These are phyloP conservation scores for Persicaria tinctoria DNA, from an alignment of 148 eudicot genomes.

Conservation along the genomic window DNA sequence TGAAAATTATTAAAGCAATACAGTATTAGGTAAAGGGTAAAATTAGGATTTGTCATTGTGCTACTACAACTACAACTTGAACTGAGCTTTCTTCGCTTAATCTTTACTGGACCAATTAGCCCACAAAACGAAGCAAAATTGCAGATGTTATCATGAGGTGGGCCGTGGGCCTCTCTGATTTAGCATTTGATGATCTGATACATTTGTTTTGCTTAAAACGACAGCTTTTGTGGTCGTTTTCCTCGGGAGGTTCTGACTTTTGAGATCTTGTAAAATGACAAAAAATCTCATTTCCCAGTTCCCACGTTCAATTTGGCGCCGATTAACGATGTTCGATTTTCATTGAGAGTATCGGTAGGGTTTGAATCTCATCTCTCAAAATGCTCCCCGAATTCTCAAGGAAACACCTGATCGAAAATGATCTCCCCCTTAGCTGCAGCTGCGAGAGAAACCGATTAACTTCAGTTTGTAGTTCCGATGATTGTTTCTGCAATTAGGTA, in stretches of 20 bases:
- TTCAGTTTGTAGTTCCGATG: neutral
- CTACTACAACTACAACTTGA: too few species aligned
- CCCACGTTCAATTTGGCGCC: neutral
- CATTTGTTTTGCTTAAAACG: too few species aligned
- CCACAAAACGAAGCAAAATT: too few species aligned
- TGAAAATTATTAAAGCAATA: too few species aligned
- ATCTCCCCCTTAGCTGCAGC: neutral
- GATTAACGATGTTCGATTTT: neutral
- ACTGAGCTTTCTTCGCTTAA: too few species aligned
- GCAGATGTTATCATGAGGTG: too few species aligned
- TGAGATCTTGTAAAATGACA: constrained; percentile 1
- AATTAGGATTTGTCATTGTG: too few species aligned
- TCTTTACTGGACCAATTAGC: too few species aligned
- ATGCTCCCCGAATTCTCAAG: neutral
- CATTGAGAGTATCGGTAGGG: neutral
- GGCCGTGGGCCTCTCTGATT: too few species aligned
- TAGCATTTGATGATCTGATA: too few species aligned
- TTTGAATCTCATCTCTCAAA: neutral
- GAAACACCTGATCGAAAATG: neutral
- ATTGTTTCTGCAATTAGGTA: neutral
- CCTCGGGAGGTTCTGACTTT: neutral
- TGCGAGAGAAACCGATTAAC: neutral
- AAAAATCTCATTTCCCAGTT: neutral
- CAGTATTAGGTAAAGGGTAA: too few species aligned
- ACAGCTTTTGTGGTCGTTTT: too few species aligned